These are phyloP conservation scores for Sedum album DNA, from an alignment of 164 flowering plant species.

Conservation along the genomic window DNA sequence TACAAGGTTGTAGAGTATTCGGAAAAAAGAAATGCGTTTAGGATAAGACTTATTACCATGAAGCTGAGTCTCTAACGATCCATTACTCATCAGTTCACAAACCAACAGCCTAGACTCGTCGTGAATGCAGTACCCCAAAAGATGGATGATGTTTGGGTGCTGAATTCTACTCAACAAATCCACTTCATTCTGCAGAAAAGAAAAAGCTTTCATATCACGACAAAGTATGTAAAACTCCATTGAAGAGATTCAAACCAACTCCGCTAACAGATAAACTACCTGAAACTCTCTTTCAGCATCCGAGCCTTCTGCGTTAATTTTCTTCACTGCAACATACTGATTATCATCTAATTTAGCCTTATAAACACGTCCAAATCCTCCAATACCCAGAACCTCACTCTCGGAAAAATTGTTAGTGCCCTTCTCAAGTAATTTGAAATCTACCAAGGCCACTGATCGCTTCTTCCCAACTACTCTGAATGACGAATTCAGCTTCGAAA, in stretches of 20 bases:
- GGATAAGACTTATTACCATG: conserved; percentile 52
- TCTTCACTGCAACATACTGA: conserved; percentile 63
- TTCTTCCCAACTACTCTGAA: conserved; percentile 36
- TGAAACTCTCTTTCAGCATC: conserved; percentile 60
- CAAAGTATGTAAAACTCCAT: neutral
- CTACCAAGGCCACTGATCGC: conserved; percentile 47
- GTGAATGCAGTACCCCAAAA: conserved; percentile 64
- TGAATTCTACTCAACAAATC: conserved; percentile 52
- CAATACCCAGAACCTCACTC: conserved; percentile 51
- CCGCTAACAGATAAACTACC: conserved; percentile 25
- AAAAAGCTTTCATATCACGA: neutral
- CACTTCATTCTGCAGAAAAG: conserved; percentile 65
- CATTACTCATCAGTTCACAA: conserved; percentile 85
- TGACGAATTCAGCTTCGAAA: conserved; percentile 41
- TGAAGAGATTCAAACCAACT: neutral
- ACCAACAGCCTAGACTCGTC: conserved; percentile 57
- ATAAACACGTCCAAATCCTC: conserved; percentile 65
- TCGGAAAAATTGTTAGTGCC: conserved; percentile 65
- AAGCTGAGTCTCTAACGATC: conserved; percentile 72
- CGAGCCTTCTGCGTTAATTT: conserved; percentile 31
- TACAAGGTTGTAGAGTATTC: neutral
- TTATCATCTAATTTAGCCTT: conserved; percentile 54
- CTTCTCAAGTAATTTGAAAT: conserved; percentile 49
- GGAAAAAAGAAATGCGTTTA: neutral
- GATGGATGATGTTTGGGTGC: conserved; percentile 70